Conservation (phyloP, 139 green algal genomes). For the Chlamydomonas asymmetrica region DNA sequence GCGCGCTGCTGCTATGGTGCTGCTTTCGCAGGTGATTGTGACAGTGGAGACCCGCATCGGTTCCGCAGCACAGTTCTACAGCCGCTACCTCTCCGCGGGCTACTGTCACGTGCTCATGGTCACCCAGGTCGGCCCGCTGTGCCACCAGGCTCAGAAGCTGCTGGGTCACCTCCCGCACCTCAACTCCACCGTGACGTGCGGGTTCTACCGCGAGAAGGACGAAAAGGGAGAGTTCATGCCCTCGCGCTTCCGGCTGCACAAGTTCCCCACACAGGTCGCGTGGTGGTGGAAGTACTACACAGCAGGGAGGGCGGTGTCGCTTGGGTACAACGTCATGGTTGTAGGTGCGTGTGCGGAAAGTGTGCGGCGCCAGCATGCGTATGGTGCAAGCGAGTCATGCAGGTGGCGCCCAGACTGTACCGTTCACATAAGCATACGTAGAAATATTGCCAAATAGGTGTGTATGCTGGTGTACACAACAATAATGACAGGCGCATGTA, state of each 20-base stretch:
- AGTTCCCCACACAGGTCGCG: no score
- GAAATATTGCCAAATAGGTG: no score
- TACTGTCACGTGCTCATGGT: constrained; percentile 13
- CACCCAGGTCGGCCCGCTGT: background rate
- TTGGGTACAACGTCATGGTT: background rate
- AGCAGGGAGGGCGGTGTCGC: background rate
- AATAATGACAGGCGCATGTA: no score
- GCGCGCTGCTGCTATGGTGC: no score
- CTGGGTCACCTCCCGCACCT: no score
- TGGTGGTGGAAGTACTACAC: constrained; percentile 19
- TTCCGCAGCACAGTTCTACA: background rate
- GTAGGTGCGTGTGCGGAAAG: background rate
- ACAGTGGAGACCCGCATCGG: background rate
- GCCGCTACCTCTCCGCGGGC: background rate
- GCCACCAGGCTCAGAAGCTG: no score
- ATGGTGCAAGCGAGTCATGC: no score
- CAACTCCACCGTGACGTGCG: background rate
- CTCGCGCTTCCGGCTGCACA: background rate
- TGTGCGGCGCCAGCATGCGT: no score
- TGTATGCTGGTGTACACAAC: no score
- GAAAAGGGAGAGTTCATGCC: background rate
- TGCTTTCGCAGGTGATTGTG: constrained; percentile 16
- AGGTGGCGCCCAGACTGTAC: no score
- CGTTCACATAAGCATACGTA: no score
- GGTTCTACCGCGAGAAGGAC: background rate